Conservation (phyloP, 495 filamentous ascomycete genomes). For the Aspergillus homomorphus region DNA sequence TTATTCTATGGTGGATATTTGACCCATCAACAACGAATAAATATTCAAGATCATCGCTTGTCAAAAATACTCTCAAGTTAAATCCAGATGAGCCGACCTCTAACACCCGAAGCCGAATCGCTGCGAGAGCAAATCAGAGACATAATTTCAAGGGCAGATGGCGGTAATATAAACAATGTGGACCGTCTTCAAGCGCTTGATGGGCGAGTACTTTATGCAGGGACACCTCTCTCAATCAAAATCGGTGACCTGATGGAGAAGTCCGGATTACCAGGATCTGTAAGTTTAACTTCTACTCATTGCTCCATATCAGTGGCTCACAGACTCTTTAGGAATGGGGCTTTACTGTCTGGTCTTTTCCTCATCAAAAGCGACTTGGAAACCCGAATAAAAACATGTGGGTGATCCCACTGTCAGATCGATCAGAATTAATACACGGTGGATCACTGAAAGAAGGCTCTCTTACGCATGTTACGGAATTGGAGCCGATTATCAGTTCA, state of each 20-base stretch:
- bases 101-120: conserved; percentile 1
- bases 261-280: neutral
- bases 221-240: neutral
- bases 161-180: neutral
- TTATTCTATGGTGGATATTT: neutral
- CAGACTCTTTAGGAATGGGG: neutral
- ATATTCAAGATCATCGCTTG: neutral
- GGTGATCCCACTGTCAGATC: neutral
- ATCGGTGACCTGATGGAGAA: neutral
- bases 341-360: neutral
- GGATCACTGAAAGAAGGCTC: neutral
- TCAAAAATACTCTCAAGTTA: neutral
- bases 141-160: neutral
- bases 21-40: neutral
- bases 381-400: neutral
- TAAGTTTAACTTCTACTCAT: neutral
- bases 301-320: neutral
- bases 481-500: neutral
- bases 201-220: neutral
- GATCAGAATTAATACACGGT: neutral
- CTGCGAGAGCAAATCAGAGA: neutral
- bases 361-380: neutral
- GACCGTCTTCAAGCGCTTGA: neutral
- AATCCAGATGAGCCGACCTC: neutral
- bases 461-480: neutral